Evolutionary conservation across 495 filamentous ascomycete species (phyloP).

Genomic region (Penicillium chermesinum): DNA sequence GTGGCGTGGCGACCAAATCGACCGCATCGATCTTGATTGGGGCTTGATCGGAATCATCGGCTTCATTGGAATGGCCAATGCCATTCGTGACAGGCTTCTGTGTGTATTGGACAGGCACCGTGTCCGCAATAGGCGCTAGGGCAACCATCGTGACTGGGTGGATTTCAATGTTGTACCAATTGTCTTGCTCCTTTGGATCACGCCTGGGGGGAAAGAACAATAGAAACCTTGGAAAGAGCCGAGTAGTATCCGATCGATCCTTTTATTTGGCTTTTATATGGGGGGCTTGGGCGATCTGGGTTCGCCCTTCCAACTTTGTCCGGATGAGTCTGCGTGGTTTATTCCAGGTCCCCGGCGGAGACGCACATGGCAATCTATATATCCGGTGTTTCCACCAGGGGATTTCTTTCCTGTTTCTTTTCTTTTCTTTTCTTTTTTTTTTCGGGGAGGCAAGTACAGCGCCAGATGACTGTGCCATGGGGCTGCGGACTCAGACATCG

Average conservation of each 20-base stretch:
- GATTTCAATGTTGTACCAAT: slow-evolving; percentile 4
- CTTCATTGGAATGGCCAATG: background rate
- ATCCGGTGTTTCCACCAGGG: background rate
- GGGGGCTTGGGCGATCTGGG: background rate
- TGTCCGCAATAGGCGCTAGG: slow-evolving; percentile 13
- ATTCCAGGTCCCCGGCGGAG: background rate
- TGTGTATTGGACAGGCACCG: slow-evolving; percentile 2
- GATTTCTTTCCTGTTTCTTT: background rate
- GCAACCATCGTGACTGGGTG: slow-evolving; percentile 19
- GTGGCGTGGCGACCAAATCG: slow-evolving; percentile 1
- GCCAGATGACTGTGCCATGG: slow-evolving; percentile 20
- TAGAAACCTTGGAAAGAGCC: no score
- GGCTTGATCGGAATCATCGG: background rate
- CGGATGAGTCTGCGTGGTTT: no score
- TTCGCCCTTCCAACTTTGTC: no score
- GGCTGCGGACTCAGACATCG: slow-evolving; percentile 20
- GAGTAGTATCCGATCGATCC: background rate
- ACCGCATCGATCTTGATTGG: slow-evolving; percentile 2
- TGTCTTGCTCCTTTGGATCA: slow-evolving; percentile 1
- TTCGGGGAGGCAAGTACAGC: background rate
- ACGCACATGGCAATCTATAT: background rate
- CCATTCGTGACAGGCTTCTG: slow-evolving; percentile 6
- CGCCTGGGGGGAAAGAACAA: no score
- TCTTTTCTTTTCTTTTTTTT: background rate
- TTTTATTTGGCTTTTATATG: background rate